phyloP scores from a whole-genome alignment of 2,329 filamentous ascomycete species.

The Beauveria sp. region DNA sequence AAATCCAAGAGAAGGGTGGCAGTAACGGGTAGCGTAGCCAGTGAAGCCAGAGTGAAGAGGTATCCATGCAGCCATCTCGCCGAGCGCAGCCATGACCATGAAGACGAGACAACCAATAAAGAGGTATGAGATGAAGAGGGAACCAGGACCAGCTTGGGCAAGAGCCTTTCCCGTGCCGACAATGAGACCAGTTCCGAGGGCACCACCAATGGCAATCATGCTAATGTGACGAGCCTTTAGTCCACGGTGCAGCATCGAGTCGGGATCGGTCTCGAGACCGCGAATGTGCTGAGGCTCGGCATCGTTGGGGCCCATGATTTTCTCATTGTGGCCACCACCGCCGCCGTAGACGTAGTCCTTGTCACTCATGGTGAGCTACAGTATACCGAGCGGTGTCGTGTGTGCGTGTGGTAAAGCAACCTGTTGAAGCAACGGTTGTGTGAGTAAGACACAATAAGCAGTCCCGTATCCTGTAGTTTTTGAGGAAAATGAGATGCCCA shows the following conservation, averaged over 20 bases:
- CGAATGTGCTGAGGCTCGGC: constrained; percentile 30
- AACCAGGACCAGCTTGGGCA: constrained; percentile 50
- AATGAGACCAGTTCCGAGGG: constrained; percentile 67
- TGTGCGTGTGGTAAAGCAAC: neutral
- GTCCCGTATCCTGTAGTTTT: no score
- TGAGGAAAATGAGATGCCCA: neutral
- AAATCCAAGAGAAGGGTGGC: constrained; percentile 74
- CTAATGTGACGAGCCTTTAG: constrained; percentile 48
- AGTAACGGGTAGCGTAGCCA: constrained; percentile 72
- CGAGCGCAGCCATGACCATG: constrained; percentile 72
- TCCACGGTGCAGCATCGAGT: constrained; percentile 43
- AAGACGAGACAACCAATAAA: constrained; percentile 67
- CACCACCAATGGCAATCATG: constrained; percentile 65
- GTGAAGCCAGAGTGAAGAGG: constrained; percentile 73
- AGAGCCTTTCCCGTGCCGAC: constrained; percentile 56
- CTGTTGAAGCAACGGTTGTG: neutral
- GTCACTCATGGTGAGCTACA: constrained; percentile 9
- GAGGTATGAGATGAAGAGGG: constrained; percentile 64
- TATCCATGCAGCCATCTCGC: constrained; percentile 80
- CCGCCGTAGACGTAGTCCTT: constrained; percentile 3
- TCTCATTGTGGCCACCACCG: neutral
- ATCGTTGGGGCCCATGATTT: constrained; percentile 14
- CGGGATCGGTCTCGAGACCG: constrained; percentile 41
- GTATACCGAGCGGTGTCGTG: neutral
- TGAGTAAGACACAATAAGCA: neutral